phyloP scores from a whole-genome alignment of 805 yeast genomes.

The Metschnikowia borealis region DNA sequence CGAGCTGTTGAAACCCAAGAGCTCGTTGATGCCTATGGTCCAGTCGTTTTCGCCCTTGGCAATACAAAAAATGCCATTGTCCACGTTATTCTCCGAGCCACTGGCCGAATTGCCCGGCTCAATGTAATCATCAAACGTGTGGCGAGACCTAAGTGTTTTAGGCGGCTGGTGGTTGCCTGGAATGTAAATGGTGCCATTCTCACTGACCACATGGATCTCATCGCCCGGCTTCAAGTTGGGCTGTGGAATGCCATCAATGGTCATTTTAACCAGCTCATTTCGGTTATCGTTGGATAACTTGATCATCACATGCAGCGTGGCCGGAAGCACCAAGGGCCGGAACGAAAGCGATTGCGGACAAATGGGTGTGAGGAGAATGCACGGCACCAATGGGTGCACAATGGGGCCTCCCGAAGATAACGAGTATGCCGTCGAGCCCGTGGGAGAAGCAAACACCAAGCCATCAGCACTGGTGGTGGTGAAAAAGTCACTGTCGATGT shows the following conservation, averaged over 20 bases:
- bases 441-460: conserved; percentile 78
- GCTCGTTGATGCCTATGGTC: conserved; percentile 84
- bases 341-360: conserved; percentile 91
- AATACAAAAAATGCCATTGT: conserved; percentile 80
- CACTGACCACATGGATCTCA: conserved; percentile 68
- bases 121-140: conserved; percentile 18
- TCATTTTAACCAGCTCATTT: conserved; percentile 46
- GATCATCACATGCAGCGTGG: conserved; percentile 67
- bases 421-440: conserved; percentile 94
- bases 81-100: conserved; percentile 3
- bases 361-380: conserved; percentile 80
- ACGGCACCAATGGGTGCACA: conserved; percentile 82
- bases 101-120: conserved; percentile 17
- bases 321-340: conserved; percentile 80
- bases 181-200: conserved; percentile 55
- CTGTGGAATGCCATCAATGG: conserved; percentile 82
- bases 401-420: conserved; percentile 89
- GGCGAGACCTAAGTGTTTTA: conserved; percentile 12
- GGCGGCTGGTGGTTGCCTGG: conserved; percentile 50
- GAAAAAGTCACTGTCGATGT: conserved; percentile 75
- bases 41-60: conserved; percentile 82
- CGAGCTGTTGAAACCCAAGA: conserved; percentile 83
- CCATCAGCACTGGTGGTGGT: conserved; percentile 95
- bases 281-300: conserved; percentile 50
- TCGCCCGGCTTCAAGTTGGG: conserved; percentile 69